Percentiles rank a stretch among this genome's conserved stretches.
Evolutionary conservation across 805 yeast species (phyloP).

Genomic region (Wickerhamiella shivajii): DNA sequence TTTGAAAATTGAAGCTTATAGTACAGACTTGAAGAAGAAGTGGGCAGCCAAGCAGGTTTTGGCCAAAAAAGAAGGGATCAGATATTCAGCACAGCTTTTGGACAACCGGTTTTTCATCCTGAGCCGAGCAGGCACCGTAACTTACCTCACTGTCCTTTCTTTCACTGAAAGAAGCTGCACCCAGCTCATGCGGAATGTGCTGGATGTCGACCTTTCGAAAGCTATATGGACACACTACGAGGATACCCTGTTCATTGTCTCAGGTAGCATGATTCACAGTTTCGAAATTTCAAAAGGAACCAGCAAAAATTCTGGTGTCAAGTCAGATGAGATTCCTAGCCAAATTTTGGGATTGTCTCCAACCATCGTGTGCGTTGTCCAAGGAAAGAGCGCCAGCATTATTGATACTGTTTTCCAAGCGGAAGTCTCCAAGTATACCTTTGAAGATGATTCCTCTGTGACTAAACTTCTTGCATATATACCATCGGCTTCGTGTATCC

Average conservation of each 20-base stretch:
- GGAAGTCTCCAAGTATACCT: constrained; percentile 7
- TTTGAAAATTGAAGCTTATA: constrained; percentile 4
- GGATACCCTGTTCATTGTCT: too few species aligned
- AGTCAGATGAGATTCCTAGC: constrained; percentile 3
- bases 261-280: too few species aligned
- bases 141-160: too few species aligned
- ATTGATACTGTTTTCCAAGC: constrained; percentile 16
- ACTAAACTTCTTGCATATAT: constrained; percentile 11
- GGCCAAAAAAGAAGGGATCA: neutral
- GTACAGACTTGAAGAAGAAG: neutral
- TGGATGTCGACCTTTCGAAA: too few species aligned
- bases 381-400: constrained; percentile 7
- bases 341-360: constrained; percentile 14
- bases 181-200: too few species aligned
- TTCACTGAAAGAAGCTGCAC: too few species aligned
- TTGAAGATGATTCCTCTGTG: neutral
- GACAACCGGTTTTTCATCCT: constrained; percentile 1
- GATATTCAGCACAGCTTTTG: constrained; percentile 8
- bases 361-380: constrained; percentile 10
- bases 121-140: neutral
- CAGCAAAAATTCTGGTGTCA: too few species aligned
- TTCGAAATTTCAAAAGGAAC: too few species aligned
- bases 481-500: constrained; percentile 9
- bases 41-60: constrained; percentile 5
- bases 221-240: too few species aligned